Evolutionary conservation across 805 yeast species (phyloP).

Genomic region (Komagataella pastoris): DNA sequence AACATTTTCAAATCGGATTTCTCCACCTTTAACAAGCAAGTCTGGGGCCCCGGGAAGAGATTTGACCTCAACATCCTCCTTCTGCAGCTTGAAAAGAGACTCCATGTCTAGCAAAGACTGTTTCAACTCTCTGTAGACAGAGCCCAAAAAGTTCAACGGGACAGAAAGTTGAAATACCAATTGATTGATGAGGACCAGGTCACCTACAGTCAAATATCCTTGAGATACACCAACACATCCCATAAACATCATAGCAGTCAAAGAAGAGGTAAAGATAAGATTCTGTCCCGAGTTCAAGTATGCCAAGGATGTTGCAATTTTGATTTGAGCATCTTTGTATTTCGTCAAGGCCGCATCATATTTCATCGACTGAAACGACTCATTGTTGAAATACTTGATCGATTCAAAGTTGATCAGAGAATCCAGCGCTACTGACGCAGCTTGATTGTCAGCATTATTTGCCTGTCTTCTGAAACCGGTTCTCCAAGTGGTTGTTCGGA

Average conservation of each 20-base stretch:
- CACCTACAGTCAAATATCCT: constrained; percentile 84
- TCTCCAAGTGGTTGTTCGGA: constrained; percentile 92
- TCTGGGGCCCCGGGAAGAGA: constrained; percentile 54
- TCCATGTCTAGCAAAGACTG: constrained; percentile 95
- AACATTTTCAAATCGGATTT: constrained; percentile 80
- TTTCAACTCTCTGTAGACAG: constrained; percentile 88
- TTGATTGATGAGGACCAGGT: constrained; percentile 87
- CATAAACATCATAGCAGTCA: constrained; percentile 97
- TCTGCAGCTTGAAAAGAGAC: constrained; percentile 75
- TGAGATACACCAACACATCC: constrained; percentile 87
- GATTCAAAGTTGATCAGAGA: constrained; percentile 90
- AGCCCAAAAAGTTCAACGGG: constrained; percentile 87
- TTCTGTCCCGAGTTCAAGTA: constrained; percentile 72
- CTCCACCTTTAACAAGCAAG: constrained; percentile 52
- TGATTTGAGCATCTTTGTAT: constrained; percentile 65
- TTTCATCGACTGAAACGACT: constrained; percentile 60
- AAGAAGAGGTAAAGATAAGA: constrained; percentile 70
- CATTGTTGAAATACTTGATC: constrained; percentile 91
- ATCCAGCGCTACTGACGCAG: constrained; percentile 91
- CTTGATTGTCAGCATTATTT: constrained; percentile 86
- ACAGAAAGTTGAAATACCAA: constrained; percentile 91
- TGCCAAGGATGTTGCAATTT: constrained; percentile 76
- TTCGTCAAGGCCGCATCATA: constrained; percentile 62
- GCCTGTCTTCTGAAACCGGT: constrained; percentile 83
- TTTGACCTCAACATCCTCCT: constrained; percentile 51